A percentile compares a stretch with the other conserved stretches of the same genome.
These are phyloP conservation scores for Dicorynia guianensis DNA, from an alignment of 306 rosid species.

Conservation along the genomic window DNA sequence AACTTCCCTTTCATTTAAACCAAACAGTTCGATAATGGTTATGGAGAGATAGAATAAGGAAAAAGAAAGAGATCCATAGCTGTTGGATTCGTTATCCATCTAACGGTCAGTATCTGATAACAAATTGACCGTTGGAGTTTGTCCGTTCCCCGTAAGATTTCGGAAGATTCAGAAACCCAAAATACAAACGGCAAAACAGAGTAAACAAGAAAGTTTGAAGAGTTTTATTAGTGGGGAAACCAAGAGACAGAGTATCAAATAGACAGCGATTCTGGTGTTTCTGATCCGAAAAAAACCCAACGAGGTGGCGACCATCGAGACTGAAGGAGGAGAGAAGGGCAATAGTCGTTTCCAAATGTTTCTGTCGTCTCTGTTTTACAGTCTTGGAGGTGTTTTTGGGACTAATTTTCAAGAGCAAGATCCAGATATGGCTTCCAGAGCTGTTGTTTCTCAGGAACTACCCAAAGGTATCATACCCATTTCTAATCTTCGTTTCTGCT, in stretches of 20 bases:
- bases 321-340: constrained; percentile 60
- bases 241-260: not conserved
- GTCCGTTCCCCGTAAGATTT: not conserved
- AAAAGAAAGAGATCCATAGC: not conserved
- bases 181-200: not conserved
- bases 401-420: too few relatives aligned
- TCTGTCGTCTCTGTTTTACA: constrained; percentile 62
- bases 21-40: constrained; percentile 58
- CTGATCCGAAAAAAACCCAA: not conserved
- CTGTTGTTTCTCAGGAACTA: too few relatives aligned
- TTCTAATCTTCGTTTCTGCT: not conserved
- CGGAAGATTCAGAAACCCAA: not conserved
- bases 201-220: not conserved
- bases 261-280: not conserved
- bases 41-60: constrained; percentile 13
- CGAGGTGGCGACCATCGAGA: constrained; percentile 69
- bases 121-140: constrained; percentile 46
- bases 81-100: constrained; percentile 40
- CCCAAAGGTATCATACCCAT: not conserved
- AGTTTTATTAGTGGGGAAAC: not conserved
- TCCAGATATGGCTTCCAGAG: too few relatives aligned
- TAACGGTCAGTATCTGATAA: constrained; percentile 10
- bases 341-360: constrained; percentile 73
- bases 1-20: too few relatives aligned
- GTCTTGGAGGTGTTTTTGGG: too few relatives aligned